Evolutionary conservation across 1,284 basidiomycete genomes (phyloP), one percentile per base, ranked within the genome.

Genomic region (Schizophyllum commune): DNA sequence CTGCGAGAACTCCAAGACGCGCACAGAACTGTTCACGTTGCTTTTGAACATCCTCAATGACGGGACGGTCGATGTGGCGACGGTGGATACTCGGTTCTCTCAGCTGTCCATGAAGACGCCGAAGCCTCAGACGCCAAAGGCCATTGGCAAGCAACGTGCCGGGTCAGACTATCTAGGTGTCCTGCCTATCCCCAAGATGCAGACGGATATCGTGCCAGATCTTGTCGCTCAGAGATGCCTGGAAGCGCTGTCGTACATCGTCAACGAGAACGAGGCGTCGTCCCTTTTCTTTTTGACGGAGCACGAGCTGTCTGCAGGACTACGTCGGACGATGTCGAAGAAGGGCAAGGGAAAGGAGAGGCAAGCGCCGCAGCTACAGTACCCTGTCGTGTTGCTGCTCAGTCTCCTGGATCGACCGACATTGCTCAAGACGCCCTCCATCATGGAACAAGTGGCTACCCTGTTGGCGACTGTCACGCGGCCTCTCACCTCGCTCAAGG

Each of bases 311-410:
- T 55, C 53, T 55, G 80, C 81, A 17, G 88, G 89, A 34, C 79
- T 95, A 22, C 85, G 86, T 65, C 85, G 86, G 67, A 74, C 79
- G 6, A 74, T 80, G 0, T 82, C 83, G 11, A 92, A 89, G 74
- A 96, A 96, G 73, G 93, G 93, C 20, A 96, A 96, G 73, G 93
- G 92, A 20, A 97, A 97, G 74, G 93, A 95, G 71, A 92, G 91
- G 71, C 86, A 88, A 66, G 75, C 79, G 1, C 80, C 89, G 0
- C 91, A 92, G 70, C 88, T 88, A 0, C 91, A 94, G 69, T 96
- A 90, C 72, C 95, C 96, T 3, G 88, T 98, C 61, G 92, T 96
- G 56, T 80, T 95, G 2, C 77, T 98, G 4, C 81, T 98, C 34
- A 84, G 90, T 55, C 80, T 98, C 20, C 81, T 98, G 57, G 94